Percentiles rank a stretch among this genome's conserved stretches.
These are phyloP conservation scores for Moricandia arvensis DNA, from an alignment of 345 rosid species.

Conservation along the genomic window DNA sequence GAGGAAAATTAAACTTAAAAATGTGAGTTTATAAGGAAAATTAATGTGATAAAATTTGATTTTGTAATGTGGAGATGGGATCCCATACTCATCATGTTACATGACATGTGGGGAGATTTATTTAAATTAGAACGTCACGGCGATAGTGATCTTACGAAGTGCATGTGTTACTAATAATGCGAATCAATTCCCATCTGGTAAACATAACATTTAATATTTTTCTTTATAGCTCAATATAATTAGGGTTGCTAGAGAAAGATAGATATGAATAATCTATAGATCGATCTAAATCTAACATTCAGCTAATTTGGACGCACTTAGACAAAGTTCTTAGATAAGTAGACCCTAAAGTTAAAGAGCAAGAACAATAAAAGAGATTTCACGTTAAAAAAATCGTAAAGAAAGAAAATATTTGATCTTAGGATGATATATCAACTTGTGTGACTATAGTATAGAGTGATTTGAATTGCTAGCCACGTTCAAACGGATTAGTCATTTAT, in stretches of 20 bases:
- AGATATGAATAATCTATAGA: conserved; percentile 1
- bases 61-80: conserved; percentile 38
- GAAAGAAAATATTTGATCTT: conserved; percentile 20
- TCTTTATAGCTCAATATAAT: conserved; percentile 6
- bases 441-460: background rate
- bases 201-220: conserved; percentile 18
- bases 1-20: background rate
- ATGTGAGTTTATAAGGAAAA: too few relatives aligned
- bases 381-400: background rate
- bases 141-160: conserved; percentile 36
- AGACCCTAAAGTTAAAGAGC: conserved; percentile 6
- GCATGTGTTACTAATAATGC: conserved; percentile 49
- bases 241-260: background rate
- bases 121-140: conserved; percentile 30
- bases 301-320: conserved; percentile 30
- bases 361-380: background rate
- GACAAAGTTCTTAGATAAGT: conserved; percentile 15
- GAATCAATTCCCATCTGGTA: conserved; percentile 39
- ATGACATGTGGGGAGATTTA: conserved; percentile 45
- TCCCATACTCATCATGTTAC: conserved; percentile 60
- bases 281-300: conserved; percentile 39
- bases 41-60: background rate
- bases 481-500: background rate
- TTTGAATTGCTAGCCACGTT: background rate
- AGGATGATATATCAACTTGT: conserved; percentile 30